Percentiles rank a stretch among this genome's conserved stretches.
These are phyloP conservation scores for Flaveria linearis DNA, from an alignment of 129 eudicot species.

Conservation along the genomic window DNA sequence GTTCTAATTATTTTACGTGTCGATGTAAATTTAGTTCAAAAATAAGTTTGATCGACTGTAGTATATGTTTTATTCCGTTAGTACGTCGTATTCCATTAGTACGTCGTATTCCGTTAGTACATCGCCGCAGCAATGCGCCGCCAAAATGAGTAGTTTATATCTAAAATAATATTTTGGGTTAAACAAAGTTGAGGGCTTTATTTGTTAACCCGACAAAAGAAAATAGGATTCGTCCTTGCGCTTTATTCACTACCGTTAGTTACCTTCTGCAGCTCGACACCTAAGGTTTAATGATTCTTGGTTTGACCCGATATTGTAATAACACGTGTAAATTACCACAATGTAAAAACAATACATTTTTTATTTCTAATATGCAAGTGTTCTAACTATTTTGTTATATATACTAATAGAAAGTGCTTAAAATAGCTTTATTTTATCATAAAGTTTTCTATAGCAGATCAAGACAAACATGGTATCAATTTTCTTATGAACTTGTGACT, in stretches of 20 bases:
- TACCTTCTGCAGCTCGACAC: not conserved
- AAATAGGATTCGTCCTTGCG: not conserved
- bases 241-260: not conserved
- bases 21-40: too few species aligned
- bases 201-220: not conserved
- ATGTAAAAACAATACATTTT: not conserved
- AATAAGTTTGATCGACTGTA: too few species aligned
- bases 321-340: not conserved
- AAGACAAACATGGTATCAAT: not conserved
- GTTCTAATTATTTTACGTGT: too few species aligned
- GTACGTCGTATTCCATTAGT: too few species aligned
- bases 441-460: not conserved
- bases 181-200: not conserved
- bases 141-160: not conserved
- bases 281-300: slow-evolving; percentile 6
- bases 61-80: too few species aligned
- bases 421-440: not conserved
- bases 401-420: not conserved
- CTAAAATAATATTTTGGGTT: not conserved
- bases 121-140: too few species aligned
- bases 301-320: slow-evolving; percentile 16
- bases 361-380: not conserved
- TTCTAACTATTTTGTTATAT: not conserved
- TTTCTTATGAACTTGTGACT: too few species aligned
- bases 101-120: too few species aligned